Evolutionary conservation across 495 filamentous ascomycete genomes (phyloP).

Genomic region (Trichoderma reesei): DNA sequence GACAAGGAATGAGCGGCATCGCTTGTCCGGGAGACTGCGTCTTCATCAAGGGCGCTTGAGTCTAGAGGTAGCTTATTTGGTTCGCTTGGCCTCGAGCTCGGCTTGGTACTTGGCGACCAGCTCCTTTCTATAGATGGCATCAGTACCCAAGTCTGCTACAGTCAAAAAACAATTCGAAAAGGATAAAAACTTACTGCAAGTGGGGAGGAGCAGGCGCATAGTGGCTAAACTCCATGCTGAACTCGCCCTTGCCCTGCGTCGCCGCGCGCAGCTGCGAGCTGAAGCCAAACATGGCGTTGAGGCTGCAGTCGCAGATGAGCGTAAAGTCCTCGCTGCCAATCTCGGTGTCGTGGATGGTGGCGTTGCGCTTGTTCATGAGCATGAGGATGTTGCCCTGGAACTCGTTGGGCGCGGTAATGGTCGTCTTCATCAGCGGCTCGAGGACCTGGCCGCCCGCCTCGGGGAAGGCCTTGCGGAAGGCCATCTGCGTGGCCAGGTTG

Average conservation of each 20-base stretch:
- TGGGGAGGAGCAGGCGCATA: slow-evolving; percentile 81
- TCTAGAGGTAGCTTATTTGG: slow-evolving; percentile 31
- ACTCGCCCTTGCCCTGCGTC: slow-evolving; percentile 98
- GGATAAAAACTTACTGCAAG: slow-evolving; percentile 61
- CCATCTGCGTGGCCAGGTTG: slow-evolving; percentile 90
- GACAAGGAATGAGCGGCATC: not conserved
- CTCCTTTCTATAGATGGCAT: slow-evolving; percentile 54
- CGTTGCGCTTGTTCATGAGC: slow-evolving; percentile 92
- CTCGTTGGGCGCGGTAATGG: slow-evolving; percentile 88
- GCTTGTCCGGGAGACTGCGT: not conserved
- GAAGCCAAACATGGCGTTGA: slow-evolving; percentile 98
- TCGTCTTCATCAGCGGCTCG: slow-evolving; percentile 97
- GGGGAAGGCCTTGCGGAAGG: slow-evolving; percentile 90
- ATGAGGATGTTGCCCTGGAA: slow-evolving; percentile 97
- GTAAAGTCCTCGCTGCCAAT: slow-evolving; percentile 93
- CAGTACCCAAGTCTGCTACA: slow-evolving; percentile 9
- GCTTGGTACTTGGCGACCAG: slow-evolving; percentile 81
- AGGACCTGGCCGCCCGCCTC: slow-evolving; percentile 70
- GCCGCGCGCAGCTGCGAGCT: slow-evolving; percentile 79
- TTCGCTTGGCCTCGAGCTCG: slow-evolving; percentile 61
- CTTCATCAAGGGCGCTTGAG: not conserved
- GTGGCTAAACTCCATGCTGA: slow-evolving; percentile 97
- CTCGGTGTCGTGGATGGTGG: slow-evolving; percentile 91
- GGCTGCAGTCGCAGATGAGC: slow-evolving; percentile 80
- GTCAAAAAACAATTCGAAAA: no score